These are phyloP conservation scores for Sphagnum tenellum DNA, from an alignment of 225 moss, liverwort and hornwort species.

Conservation along the genomic window DNA sequence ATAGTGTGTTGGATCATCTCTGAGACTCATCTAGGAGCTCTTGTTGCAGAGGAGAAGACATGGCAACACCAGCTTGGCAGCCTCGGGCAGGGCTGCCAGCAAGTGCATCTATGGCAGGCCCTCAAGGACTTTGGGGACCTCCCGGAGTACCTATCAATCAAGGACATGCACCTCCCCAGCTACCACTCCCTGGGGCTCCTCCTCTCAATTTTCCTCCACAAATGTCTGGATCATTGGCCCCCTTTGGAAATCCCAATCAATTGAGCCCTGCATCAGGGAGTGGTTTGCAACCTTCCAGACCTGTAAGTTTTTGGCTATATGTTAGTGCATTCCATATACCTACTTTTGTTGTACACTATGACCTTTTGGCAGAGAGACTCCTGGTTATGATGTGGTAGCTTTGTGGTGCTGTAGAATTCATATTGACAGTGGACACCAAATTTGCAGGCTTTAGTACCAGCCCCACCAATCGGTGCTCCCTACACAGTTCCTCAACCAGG, in stretches of 20 bases:
- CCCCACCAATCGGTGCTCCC: conserved; percentile 28
- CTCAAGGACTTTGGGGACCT: conserved; percentile 59
- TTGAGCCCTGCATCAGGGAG: conserved; percentile 27
- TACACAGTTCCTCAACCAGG: conserved; percentile 33
- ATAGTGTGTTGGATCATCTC: neutral
- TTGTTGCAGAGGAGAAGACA: conserved; percentile 24
- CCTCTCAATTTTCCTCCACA: conserved; percentile 21
- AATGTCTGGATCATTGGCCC: conserved; percentile 2
- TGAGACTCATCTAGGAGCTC: neutral
- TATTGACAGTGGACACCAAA: no score
- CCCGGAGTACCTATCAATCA: conserved; percentile 39
- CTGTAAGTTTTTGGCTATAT: conserved; percentile 17
- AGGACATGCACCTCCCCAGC: conserved; percentile 43
- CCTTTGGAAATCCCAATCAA: conserved; percentile 25
- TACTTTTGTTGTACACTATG: neutral
- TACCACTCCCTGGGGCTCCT: conserved; percentile 28
- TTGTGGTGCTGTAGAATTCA: no score
- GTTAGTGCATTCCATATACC: neutral
- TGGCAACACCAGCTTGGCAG: conserved; percentile 77
- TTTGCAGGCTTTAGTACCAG: conserved; percentile 38
- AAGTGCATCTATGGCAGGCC: conserved; percentile 26
- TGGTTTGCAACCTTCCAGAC: conserved; percentile 11
- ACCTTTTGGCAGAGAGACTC: neutral
- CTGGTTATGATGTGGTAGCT: no score
- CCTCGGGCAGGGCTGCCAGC: conserved; percentile 46